Base-by-base conservation (phyloP, 257 asterid genomes). In the Nicotiana knightiana region DNA sequence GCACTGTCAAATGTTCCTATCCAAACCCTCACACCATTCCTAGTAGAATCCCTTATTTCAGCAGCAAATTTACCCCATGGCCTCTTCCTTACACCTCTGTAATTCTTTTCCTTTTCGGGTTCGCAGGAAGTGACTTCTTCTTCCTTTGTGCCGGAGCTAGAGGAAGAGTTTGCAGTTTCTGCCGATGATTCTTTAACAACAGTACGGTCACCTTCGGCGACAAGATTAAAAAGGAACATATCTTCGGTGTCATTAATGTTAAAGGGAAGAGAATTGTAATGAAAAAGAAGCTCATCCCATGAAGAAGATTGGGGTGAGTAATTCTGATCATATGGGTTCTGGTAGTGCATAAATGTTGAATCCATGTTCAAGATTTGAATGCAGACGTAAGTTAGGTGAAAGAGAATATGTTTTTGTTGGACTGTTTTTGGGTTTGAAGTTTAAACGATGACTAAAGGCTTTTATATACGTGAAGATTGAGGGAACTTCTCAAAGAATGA, bases 1-100 rank as follows among this genome's bases (percentile, higher is more conserved):
- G 97, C 94, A n/a, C 84, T 89, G 48, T 94, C 97, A 79, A 94
- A 94, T 4, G 97, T 94, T 54, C 98, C 98, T 0, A 94, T 89
- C 98, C 98, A 94, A 6, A 94, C 98, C 10, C 98, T 79, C 30
- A 89, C 86, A 4, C 98, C 97, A 55, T 92, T 90, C 86, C 98
- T 77, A 0, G 98, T 94, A 3, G 98, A 94, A 62, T 94, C 98
- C 68, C 98, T 83, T 5, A 93, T 93, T 86, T 93, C 98, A 16
- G 98, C 98, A 57, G 98, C 98, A 83, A 84, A 93, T 79, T 92
- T 93, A 35, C 98, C 98, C 98, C 98, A 92, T 21, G 98, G 98
- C 83, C 98, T 87, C 87, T 92, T 82, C 9, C 98, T 65, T 10
- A 93, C 98, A 2, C 98, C 98, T 37, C 98, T 77, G 88, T 88